Evolutionary conservation across 345 rosid species (phyloP).

Genomic region (sweet orange (Citrus sinensis)): DVS_A1.0 CM039169.1:2109001-2109500

Average conservation of each 20-base stretch:
- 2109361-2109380: too few relatives aligned
- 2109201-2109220: background rate
- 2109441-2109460: slow-evolving; percentile 96
- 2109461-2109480: slow-evolving; percentile 98
- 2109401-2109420: background rate
- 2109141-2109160: background rate
- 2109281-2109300: background rate
- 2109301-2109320: background rate
- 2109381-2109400: too few relatives aligned
- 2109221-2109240: background rate
- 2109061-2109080: background rate
- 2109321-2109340: background rate
- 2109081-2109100: background rate
- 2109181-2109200: background rate
- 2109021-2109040: background rate
- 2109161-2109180: background rate
- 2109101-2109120: background rate
- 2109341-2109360: background rate
- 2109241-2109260: background rate
- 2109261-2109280: background rate
- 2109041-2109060: background rate
- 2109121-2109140: background rate
- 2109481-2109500: slow-evolving; percentile 99
- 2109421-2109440: slow-evolving; percentile 99
- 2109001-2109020: background rate